These are phyloP conservation scores for Phytopythium montanum DNA, from an alignment of 352 stramenopile genomes.

Conservation along the genomic window DNA sequence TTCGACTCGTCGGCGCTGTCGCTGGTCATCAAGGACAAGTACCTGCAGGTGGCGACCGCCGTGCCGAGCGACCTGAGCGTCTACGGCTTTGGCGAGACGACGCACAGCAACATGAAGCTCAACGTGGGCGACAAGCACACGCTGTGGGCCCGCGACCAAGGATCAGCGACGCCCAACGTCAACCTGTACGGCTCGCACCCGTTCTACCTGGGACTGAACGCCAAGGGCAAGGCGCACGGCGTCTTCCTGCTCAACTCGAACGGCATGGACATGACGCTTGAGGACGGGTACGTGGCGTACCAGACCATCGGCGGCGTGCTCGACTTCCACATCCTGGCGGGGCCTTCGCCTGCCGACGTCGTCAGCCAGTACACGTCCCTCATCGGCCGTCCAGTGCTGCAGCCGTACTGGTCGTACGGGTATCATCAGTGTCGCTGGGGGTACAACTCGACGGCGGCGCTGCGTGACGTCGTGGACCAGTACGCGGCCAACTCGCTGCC, in stretches of 20 bases:
- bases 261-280: slow-evolving; percentile 60
- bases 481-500: slow-evolving; percentile 41
- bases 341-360: slow-evolving; percentile 34
- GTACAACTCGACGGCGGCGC: slow-evolving; percentile 22
- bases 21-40: slow-evolving; percentile 40
- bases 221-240: slow-evolving; percentile 35
- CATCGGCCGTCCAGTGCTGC: slow-evolving; percentile 49
- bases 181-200: slow-evolving; percentile 66
- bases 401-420: slow-evolving; percentile 68
- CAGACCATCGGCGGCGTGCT: slow-evolving; percentile 54
- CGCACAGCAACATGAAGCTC: slow-evolving; percentile 31
- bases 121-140: slow-evolving; percentile 45
- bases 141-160: slow-evolving; percentile 38
- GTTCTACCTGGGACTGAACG: slow-evolving; percentile 51
- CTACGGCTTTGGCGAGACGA: slow-evolving; percentile 40
- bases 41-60: slow-evolving; percentile 29
- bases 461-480: slow-evolving; percentile 35
- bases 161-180: slow-evolving; percentile 17
- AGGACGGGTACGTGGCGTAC: slow-evolving; percentile 37
- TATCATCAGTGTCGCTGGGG: slow-evolving; percentile 68
- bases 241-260: slow-evolving; percentile 59
- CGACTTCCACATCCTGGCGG: slow-evolving; percentile 55
- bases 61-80: slow-evolving; percentile 23
- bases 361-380: slow-evolving; percentile 53
- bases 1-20: slow-evolving; percentile 38